Evolutionary conservation across 2,329 filamentous ascomycete species (phyloP).

Genomic region (Periglandula ipomoeae): DNA sequence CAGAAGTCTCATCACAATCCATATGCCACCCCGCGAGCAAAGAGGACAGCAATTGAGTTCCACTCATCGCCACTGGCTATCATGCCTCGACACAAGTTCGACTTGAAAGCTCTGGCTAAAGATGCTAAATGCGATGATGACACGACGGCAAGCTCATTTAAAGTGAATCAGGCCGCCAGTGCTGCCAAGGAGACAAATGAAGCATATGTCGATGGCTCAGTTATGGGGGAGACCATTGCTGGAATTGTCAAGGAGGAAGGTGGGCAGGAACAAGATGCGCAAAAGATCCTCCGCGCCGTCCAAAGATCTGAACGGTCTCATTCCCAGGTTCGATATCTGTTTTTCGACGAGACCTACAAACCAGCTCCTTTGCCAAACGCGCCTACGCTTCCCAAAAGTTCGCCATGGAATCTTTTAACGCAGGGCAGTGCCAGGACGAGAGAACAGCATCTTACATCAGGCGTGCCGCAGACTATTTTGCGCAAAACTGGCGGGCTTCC

Average conservation of each 20-base stretch:
- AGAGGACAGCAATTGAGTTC: constrained; percentile 32
- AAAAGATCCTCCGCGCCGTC: constrained; percentile 38
- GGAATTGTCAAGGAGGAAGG: constrained; percentile 26
- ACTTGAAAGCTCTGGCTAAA: constrained; percentile 51
- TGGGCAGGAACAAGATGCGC: constrained; percentile 35
- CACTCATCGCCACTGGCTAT: constrained; percentile 40
- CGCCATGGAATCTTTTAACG: constrained; percentile 38
- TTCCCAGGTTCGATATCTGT: constrained; percentile 33
- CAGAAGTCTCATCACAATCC: constrained; percentile 12
- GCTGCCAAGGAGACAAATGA: constrained; percentile 10
- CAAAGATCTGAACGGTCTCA: constrained; percentile 36
- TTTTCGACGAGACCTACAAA: constrained; percentile 33
- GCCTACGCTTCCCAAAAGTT: constrained; percentile 23
- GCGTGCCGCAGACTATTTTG: constrained; percentile 46
- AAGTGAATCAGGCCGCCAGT: constrained; percentile 27
- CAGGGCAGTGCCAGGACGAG: constrained; percentile 36
- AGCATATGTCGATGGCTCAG: neutral
- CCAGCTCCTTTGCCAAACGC: constrained; percentile 16
- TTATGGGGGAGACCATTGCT: constrained; percentile 13
- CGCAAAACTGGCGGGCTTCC: constrained; percentile 34
- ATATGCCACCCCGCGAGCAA: constrained; percentile 36
- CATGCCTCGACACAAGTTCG: constrained; percentile 50
- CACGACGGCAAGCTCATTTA: constrained; percentile 44
- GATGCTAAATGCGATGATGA: constrained; percentile 51
- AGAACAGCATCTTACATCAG: constrained; percentile 51